Conservation (phyloP, 2,329 filamentous ascomycete species). For the Fusarium sp. region DNA sequence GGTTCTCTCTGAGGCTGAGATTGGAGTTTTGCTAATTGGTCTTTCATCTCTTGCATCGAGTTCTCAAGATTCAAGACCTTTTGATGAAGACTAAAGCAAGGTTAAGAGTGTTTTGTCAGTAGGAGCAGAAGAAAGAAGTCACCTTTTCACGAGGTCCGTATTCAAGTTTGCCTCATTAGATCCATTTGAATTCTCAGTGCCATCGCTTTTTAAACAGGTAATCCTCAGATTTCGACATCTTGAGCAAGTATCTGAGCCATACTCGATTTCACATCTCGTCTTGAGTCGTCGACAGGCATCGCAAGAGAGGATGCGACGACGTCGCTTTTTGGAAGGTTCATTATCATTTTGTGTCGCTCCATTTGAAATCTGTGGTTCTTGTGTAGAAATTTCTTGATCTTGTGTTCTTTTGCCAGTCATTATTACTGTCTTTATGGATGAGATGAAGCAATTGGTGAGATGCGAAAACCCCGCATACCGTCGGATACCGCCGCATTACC, state of each 20-base stretch:
- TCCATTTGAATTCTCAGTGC: slow-evolving; percentile 2
- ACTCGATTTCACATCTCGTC: slow-evolving; percentile 33
- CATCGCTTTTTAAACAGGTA: slow-evolving; percentile 22
- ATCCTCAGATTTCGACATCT: slow-evolving; percentile 32
- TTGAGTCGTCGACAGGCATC: slow-evolving; percentile 34
- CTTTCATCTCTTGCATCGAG: slow-evolving; percentile 20
- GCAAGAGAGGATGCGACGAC: slow-evolving; percentile 36
- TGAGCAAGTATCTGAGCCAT: slow-evolving; percentile 25
- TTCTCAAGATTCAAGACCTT: slow-evolving; percentile 24
- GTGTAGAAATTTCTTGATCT: not conserved
- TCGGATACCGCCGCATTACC: slow-evolving; percentile 4
- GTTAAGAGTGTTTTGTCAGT: not conserved
- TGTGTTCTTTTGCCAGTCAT: slow-evolving; percentile 15
- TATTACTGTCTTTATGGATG: not conserved
- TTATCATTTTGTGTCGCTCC: not conserved
- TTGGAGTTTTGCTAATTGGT: slow-evolving; percentile 6
- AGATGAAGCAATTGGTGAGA: not conserved
- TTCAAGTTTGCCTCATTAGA: not conserved
- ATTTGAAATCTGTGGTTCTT: not conserved
- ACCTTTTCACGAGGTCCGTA: slow-evolving; percentile 21
- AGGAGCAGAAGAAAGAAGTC: not conserved
- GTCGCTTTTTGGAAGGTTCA: slow-evolving; percentile 25
- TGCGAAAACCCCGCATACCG: slow-evolving; percentile 21
- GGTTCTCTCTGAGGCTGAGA: not conserved
- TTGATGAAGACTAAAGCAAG: slow-evolving; percentile 7